These are phyloP conservation scores for Botrytis sinoallii DNA, from an alignment of 2,329 filamentous ascomycete species.

Conservation along the genomic window DNA sequence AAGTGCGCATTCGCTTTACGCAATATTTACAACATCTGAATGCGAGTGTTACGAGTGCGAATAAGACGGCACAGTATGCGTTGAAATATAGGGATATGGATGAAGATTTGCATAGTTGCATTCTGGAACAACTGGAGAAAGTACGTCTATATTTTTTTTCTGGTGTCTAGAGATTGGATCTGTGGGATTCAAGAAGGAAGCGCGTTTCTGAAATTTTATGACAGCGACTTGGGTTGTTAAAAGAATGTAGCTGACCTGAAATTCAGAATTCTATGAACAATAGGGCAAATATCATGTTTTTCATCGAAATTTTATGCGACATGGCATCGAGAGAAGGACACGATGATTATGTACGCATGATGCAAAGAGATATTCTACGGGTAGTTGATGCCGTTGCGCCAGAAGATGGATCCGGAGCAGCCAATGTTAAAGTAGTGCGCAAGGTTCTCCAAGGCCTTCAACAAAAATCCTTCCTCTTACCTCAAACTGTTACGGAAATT, in stretches of 20 bases:
- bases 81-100: constrained; percentile 92
- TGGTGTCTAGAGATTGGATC: not conserved
- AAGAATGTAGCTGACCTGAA: constrained; percentile 10
- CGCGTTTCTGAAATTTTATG: not conserved
- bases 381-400: constrained; percentile 92
- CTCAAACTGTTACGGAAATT: constrained; percentile 73
- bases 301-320: constrained; percentile 93
- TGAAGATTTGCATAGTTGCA: constrained; percentile 96
- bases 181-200: not conserved
- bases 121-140: constrained; percentile 88
- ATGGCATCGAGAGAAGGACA: constrained; percentile 59
- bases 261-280: constrained; percentile 88
- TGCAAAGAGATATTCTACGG: constrained; percentile 86
- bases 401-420: constrained; percentile 79
- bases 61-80: constrained; percentile 93
- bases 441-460: constrained; percentile 71
- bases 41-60: constrained; percentile 81
- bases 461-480: constrained; percentile 68
- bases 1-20: constrained; percentile 97
- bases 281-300: constrained; percentile 98
- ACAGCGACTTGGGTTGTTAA: not conserved
- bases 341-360: constrained; percentile 83
- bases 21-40: constrained; percentile 85
- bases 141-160: constrained; percentile 45
- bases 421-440: constrained; percentile 89